Evolutionary conservation across 2,329 filamentous ascomycete genomes (phyloP), one percentile per base, ranked within the genome.

Genomic region (Aureobasidium uvarum): DNA sequence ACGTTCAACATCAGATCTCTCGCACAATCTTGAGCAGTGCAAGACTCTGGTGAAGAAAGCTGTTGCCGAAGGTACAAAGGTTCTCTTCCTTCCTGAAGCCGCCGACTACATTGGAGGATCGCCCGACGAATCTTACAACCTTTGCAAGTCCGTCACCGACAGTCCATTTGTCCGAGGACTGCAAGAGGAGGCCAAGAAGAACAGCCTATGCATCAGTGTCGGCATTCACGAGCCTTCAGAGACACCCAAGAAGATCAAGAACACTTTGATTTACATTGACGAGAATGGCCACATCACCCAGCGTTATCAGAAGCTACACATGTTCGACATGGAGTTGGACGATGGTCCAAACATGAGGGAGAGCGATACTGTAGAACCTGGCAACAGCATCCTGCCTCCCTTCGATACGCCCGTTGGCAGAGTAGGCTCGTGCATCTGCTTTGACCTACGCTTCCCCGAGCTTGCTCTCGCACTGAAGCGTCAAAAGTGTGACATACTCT

Each of bases 81-180:
- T 90, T 20, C 84, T 97, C 58, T 97, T 98, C 79, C 88, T 97
- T 62, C 94, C 94, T 14, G 94, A 97, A 83, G 94, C 94, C 28
- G 86, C 86, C 65, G 92, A 96, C 79, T 97, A 96, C 80, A 92
- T 97, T 71, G 89, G 86, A 23, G 81, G 84, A 1, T 87, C 86
- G 0, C 81, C 88, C 2, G 76, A 84, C 13, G 87, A 93, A 71
- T 89, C 89, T 0, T 78, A 92, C 10, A 82, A 85, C 5, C 86
- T 97, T 11, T 92, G 86, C 68, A 84, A 84, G 66, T 83, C 92
- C 2, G 84, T 88, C 45, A 75, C 82, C 2, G 79, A 82, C 87
- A 14, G 83, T 85, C 33, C 25, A 25, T 97, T 97, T 75, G 88
- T 97, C 14, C 79, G 83, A 0, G 92, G 92, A 4, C 84, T 97